Base-by-base conservation (phyloP, 1,139 yeast genomes). In the Protomyces pachydermus region DNA sequence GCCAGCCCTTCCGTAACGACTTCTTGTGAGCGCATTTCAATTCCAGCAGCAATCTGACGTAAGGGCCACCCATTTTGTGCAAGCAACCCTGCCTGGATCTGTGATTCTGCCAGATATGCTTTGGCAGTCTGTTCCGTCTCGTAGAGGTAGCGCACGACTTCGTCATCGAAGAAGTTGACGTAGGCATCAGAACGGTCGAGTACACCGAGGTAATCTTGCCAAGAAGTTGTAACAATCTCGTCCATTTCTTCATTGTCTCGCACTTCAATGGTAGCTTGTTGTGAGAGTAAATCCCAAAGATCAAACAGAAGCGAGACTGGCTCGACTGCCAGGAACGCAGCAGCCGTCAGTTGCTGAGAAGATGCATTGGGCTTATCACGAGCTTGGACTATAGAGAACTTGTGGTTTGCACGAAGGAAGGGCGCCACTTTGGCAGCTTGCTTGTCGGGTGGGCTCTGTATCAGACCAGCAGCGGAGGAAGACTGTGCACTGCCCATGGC, bases 151-250 rank as follows among this genome's bases (percentile, higher is more conserved):
- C 56, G 42, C 32, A 58, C 62, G 34, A 58, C 53, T 32, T 58
- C 62, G 35, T 58, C 62, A 45, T 58, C 62, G 34, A 58, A 58
- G 56, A 46, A 58, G 10, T 58, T 50, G 34, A 58, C 62, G 20
- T 52, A 58, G 18, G 54, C 54, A 20, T 38, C 37, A 8, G 52
- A 54, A 9, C 20, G 56, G 35, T 14, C 16, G 10, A 23, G 42
- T 2, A 55, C 52, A 18, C 48, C 45, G 37, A 58, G 25, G 50
- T 28, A 58, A 23, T 58, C 62, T 20, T 42, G 20, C 48, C 48
- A 42, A n/a, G 48, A 42, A 18, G 53, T 32, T 39, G 42, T 50
- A 12, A 58, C 62, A 42, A 58, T 58, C 53, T 52, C 62, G 18
- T 42, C 48, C 20, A 42, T 20, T 10, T 51, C 51, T 25, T 58